Percentiles rank a stretch among this genome's conserved stretches.
Conservation (phyloP, 2,329 filamentous ascomycete genomes). For the Xylariaceae sp. region DNA sequence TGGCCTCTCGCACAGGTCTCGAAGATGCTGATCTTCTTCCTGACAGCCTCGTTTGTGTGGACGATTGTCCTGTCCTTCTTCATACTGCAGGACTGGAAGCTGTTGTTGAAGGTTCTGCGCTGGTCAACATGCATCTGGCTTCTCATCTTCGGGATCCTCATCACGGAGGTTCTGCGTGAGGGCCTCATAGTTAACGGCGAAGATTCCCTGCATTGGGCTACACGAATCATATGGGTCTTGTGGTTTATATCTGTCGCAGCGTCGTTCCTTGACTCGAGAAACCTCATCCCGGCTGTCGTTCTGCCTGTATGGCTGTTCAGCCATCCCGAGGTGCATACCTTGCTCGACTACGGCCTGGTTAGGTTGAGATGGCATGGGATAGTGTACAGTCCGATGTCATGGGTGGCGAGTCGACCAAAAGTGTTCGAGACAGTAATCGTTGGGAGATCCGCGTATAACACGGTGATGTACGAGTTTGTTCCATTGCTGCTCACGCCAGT, state of each 20-base stretch:
- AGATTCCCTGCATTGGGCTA: constrained; percentile 15
- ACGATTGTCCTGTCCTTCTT: constrained; percentile 19
- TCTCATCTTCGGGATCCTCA: constrained; percentile 19
- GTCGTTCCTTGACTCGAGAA: constrained; percentile 16
- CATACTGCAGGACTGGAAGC: constrained; percentile 17
- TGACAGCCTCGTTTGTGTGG: constrained; percentile 19
- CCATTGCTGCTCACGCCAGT: constrained; percentile 7
- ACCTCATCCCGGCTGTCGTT: constrained; percentile 12
- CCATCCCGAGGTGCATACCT: constrained; percentile 9
- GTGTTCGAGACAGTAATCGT: neutral
- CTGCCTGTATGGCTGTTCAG: constrained; percentile 10
- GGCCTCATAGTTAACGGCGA: constrained; percentile 18
- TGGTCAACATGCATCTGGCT: constrained; percentile 22
- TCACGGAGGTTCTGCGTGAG: constrained; percentile 17
- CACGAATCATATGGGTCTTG: constrained; percentile 16
- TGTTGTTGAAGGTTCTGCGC: constrained; percentile 20
- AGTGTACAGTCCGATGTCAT: constrained; percentile 16
- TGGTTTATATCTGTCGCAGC: constrained; percentile 19
- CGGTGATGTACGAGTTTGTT: neutral
- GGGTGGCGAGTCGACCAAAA: neutral
- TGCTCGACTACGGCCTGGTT: constrained; percentile 21
- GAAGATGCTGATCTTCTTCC: constrained; percentile 20
- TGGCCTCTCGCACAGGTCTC: neutral
- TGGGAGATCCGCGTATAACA: neutral
- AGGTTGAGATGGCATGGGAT: constrained; percentile 16